Base-by-base conservation (phyloP, 164 flowering plant genomes). In the Vitis labrusca region DNA sequence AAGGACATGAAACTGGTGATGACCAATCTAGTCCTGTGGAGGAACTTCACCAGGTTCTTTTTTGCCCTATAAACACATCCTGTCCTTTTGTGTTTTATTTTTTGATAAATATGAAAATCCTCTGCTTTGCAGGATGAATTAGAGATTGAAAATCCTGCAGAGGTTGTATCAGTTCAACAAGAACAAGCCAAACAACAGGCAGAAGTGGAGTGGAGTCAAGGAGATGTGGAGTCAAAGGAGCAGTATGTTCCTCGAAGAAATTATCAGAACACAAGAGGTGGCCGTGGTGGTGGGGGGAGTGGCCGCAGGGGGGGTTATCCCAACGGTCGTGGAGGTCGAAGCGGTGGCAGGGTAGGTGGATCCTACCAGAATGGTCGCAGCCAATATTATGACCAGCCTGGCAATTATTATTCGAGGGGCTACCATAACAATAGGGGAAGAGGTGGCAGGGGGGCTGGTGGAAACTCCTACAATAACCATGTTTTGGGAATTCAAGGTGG, bases 241-340 rank as follows among this genome's bases (percentile, higher is more conserved):
- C 91, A 86, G 19, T 67, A 83, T 37, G 50, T 58, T 64, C 85
- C 80, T 0, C 83, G 90, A 58, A 80, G 90, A 69, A 15, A 66
- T 32, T 81, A 84, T 69, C 89, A 73, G 61, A 89, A 85, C 80
- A 86, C 81, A 60, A 80, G 98, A 83, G 90, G 90, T 50, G 89
- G 89, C 53, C 84, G 88, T 27, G 81, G 88, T 75, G 83, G 88
- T 75, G 83, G 89, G 57, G 75, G 78, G 9, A 82, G 87, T 15
- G 86, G 91, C 27, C 85, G 91, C 2, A 80, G 91, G 54, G 74
- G 88, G 64, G 88, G 85, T 67, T 86, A 83, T 69, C 59, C 82
- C 49, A 87, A 85, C 73, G 92, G 93, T 13, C 92, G 93, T 66
- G 95, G 95, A 16, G 87, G 88, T 16, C 83, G 93, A 52, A 70